Evolutionary conservation across 1,284 basidiomycete species (phyloP), one percentile per base, ranked within the genome.

Genomic region (Paramarasmius palmivorus): DNA sequence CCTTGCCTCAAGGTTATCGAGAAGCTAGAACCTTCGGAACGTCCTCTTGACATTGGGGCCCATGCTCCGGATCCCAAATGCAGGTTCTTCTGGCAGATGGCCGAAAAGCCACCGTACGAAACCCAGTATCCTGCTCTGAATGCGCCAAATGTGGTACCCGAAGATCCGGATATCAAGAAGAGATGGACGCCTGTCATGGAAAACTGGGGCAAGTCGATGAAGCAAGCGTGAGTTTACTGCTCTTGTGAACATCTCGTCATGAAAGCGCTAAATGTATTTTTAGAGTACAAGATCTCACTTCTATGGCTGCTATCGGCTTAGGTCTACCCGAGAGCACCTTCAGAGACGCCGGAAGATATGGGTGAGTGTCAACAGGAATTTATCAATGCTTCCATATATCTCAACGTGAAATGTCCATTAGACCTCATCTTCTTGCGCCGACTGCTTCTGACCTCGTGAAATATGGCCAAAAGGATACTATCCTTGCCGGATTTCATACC

Each of bases 1-100:
- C 82, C 87, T 7, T 93, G 90, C 62, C 74, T 90, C 44, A 73
- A 76, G 46, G 74, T 92, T 45, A 93, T 93, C 57, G 81, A 82
- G 50, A 76, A 76, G 1, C 76, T 96, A 20, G 89, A 88, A 37
- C 84, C 85, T 1, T 71, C 77, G 0, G 91, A 96, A 65, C 72
- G 94, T 34, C 93, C 94, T 2, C 69, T 96, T 44, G 94, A 96
- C 66, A 85, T 90, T 55, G 76, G 74, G 25, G 85, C 76, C 1
- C 89, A 93, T 61, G 77, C 81, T 9, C 91, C 92, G 0, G 93
- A 96, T 67, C 94, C 93, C 0, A 96, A 96, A 70, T 95, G 92
- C 66, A 81, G 93, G 60, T 95, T 95, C 78, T 95, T 95, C 71
- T 93, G 92, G 82, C 88, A 82, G 62, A 94, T 95, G 92, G 79